Evolutionary conservation across 2,329 filamentous ascomycete genomes (phyloP).

Genomic region (Beauveria rudraprayagi): DNA sequence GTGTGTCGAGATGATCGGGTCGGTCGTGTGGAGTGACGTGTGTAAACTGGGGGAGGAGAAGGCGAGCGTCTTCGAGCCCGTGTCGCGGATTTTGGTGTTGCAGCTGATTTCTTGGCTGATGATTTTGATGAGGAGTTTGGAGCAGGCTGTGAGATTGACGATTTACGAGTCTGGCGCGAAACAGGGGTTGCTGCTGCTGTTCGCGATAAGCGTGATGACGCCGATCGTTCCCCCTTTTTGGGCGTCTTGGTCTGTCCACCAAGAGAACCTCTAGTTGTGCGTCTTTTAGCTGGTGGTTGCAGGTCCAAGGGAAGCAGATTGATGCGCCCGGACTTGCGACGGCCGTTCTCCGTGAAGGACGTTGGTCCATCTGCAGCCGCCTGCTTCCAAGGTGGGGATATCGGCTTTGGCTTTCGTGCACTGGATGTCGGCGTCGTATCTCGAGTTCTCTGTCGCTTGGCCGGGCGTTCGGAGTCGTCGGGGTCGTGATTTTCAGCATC

Average conservation of each 20-base stretch:
- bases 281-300: constrained; percentile 41
- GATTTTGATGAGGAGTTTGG: constrained; percentile 22
- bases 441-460: constrained; percentile 58
- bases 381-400: constrained; percentile 91
- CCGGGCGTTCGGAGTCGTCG: constrained; percentile 40
- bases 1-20: constrained; percentile 35
- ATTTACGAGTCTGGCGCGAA: constrained; percentile 11
- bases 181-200: constrained; percentile 15
- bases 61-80: constrained; percentile 33
- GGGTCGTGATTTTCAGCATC: constrained; percentile 2
- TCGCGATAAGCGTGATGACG: constrained; percentile 16
- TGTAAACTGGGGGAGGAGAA: constrained; percentile 32
- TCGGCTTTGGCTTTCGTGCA: constrained; percentile 39
- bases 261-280: constrained; percentile 39
- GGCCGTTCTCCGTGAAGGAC: constrained; percentile 68
- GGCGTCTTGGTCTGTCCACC: constrained; percentile 25
- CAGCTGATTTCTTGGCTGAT: constrained; percentile 21
- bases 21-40: constrained; percentile 34
- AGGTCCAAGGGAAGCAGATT: constrained; percentile 49
- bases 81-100: constrained; percentile 22
- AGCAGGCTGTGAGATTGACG: constrained; percentile 2
- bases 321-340: constrained; percentile 57
- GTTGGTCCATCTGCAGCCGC: constrained; percentile 79
- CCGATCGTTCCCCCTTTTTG: constrained; percentile 20
- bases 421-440: constrained; percentile 34